Evolutionary conservation across 2,329 filamentous ascomycete species (phyloP), one percentile per base, ranked within the genome.

Genomic region (Ascocoryne sarcoides): DNA sequence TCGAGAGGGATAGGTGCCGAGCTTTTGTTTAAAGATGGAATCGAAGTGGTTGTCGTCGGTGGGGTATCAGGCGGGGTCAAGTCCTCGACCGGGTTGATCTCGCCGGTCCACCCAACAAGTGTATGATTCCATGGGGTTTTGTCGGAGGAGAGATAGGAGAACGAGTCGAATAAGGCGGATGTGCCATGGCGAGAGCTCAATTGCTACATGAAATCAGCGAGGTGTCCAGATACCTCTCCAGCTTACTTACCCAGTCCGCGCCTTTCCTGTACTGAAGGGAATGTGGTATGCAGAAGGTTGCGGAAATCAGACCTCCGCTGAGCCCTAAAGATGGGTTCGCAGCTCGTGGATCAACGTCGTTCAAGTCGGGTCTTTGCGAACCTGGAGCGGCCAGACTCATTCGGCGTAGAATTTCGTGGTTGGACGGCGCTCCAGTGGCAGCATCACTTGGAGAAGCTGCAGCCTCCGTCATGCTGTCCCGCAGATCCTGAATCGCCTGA

Each of bases 81-180:
- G 15, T 61, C 56, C 32, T 73, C 68, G 30, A 69, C 64, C 3
- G 62, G 65, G 42, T 80, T 75, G 44, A 90, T 82, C 62, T 96
- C 90, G 43, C 90, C 90, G 3, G 90, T 95, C 90, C 90, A 96
- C 33, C 87, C 89, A 39, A 96, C 84, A 4, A 95, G 75, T 1
- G 82, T 92, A 65, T 95, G 90, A 54, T 88, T 86, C 89, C 89
- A 96, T 15, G 82, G 79, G 2, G 82, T 81, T 32, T 83, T 73
- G 41, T 82, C 71, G n/a, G 88, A 93, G 3, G 88, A 85, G 32
- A 96, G 77, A 63, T 93, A 82, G 41, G 82, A 76, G 57, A 96
- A 88, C 8, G 88, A 89, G 61, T 95, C 88, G 64, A 93, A 93
- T 23, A 96, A 73, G 12, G 90, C 88, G 10, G 90, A 95, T 43